Evolutionary conservation across 306 rosid genomes (phyloP).

Genomic region (Herpetospermum pedunculosum): DNA sequence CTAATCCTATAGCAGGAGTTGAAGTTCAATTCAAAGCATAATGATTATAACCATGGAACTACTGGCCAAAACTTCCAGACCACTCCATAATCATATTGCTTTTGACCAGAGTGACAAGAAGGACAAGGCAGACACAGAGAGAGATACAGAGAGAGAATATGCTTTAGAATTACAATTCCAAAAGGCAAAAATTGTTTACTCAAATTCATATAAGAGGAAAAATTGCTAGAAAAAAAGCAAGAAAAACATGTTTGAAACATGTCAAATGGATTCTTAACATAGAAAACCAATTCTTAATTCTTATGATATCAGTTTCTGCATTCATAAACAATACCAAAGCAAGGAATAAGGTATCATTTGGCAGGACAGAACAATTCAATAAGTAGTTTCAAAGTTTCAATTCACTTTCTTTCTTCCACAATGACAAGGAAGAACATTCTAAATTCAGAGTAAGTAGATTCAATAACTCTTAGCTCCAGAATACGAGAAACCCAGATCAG

Average conservation of each 20-base stretch:
- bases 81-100: not conserved
- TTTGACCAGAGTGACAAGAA: not conserved
- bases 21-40: not conserved
- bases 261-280: not conserved
- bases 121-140: not conserved
- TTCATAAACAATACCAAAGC: not conserved
- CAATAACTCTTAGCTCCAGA: not conserved
- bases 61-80: not conserved
- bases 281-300: not conserved
- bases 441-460: not conserved
- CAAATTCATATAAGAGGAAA: not conserved
- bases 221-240: not conserved
- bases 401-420: not conserved
- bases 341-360: not conserved
- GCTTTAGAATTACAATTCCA: not conserved
- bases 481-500: not conserved
- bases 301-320: not conserved
- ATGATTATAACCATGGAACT: not conserved
- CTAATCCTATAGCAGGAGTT: not conserved
- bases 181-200: not conserved
- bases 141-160: not conserved
- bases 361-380: not conserved
- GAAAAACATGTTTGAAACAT: not conserved
- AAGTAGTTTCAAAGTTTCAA: not conserved
- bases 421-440: not conserved